Evolutionary conservation across 306 rosid genomes (phyloP), one percentile per base, ranked within the genome.

Genomic region (Phaseolus lunatus): DNA sequence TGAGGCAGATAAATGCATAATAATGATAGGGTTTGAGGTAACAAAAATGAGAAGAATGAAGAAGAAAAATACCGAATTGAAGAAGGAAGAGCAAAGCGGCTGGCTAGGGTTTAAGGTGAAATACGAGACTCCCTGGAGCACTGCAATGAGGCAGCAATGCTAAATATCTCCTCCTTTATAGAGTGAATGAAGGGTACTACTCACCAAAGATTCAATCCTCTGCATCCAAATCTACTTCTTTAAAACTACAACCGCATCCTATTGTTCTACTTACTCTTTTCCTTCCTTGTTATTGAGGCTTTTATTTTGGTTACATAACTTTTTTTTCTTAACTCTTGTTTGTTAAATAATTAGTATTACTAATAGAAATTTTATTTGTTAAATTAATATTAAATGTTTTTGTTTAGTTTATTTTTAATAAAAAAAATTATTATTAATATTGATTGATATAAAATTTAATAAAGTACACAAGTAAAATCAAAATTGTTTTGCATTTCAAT

Each of bases 31-130:
- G 16, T 43, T 43, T 12, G 3, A 39, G 0, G 0, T 19, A 6
- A n/a, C n/a, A 72, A 27, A 11, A 0, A 12, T 0, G 0, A 73
- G 67, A 67, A 48, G 49, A 70, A 9, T 0, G 14, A 49, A 23
- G 26, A 75, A 53, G 65, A 47, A 70, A 29, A 29, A 27, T 83
- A 90, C 96, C 89, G 9, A 5, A 18, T 18, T 15, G 67, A n/a
- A 41, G 16, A 67, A 3, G 3, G 54, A 43, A 47, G 50, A 29
- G 14, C 5, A 50, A 33, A 84, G 87, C 86, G 48, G 15, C 15
- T 12, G 88, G 91, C 90, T 89, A 91, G 96, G 96, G 93, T 87
- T 89, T 87, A 89, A 82, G 85, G 65, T 26, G 39, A 39, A 57
- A 16, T 24, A n/a, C n/a, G n/a, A n/a, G n/a, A n/a, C n/a, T n/a